These are phyloP conservation scores for Trypanosoma lewisi DNA, from an alignment of 208 protist species.

Conservation along the genomic window DNA sequence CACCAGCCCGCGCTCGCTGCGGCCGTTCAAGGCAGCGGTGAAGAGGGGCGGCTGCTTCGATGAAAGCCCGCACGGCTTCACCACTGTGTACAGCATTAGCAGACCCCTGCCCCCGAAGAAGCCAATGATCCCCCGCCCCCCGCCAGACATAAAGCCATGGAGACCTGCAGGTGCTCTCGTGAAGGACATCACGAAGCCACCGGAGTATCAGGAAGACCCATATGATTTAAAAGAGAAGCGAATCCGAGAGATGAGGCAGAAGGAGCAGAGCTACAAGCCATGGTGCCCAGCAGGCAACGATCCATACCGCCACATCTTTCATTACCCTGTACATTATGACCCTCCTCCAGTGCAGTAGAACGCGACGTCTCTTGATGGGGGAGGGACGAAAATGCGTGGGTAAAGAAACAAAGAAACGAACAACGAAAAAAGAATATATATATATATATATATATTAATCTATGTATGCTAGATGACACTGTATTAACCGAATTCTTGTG, in stretches of 20 bases:
- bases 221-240: conserved; percentile 82
- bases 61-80: conserved; percentile 70
- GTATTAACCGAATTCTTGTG: no score
- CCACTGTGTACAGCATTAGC: conserved; percentile 70
- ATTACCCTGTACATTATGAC: conserved; percentile 66
- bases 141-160: conserved; percentile 52
- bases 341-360: conserved; percentile 48
- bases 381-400: no score
- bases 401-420: neutral
- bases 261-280: conserved; percentile 67
- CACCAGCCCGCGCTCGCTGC: conserved; percentile 7
- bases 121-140: conserved; percentile 16
- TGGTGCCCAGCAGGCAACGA: conserved; percentile 76
- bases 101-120: conserved; percentile 77
- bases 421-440: neutral
- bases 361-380: neutral
- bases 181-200: conserved; percentile 65
- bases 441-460: no score
- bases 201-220: conserved; percentile 90
- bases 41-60: conserved; percentile 73
- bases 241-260: conserved; percentile 49
- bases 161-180: conserved; percentile 65
- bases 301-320: conserved; percentile 80
- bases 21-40: conserved; percentile 67
- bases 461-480: no score